Conservation (phyloP, 257 asterid genomes). For the Rubia yunnanensis region DNA sequence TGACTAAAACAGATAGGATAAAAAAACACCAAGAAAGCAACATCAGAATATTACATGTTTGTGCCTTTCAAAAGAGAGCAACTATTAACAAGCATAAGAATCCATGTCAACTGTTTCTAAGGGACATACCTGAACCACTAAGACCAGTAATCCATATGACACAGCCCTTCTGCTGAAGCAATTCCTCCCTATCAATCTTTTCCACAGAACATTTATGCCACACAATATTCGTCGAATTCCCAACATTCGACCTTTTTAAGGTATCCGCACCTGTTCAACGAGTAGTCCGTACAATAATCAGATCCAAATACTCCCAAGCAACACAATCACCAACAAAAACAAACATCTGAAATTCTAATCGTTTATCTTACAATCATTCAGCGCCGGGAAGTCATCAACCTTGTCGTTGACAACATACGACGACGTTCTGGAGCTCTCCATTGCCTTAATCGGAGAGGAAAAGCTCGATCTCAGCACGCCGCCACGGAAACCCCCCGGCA, state of each 20-base stretch:
- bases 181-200: constrained; percentile 60
- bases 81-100: neutral
- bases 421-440: constrained; percentile 48
- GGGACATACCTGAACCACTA: constrained; percentile 91
- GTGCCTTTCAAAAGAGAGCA: neutral
- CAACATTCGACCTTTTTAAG: constrained; percentile 37
- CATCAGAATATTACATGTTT: neutral
- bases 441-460: constrained; percentile 50
- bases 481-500: constrained; percentile 18
- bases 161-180: constrained; percentile 96
- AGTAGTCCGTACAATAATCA: constrained; percentile 1
- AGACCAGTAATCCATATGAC: constrained; percentile 97
- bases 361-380: constrained; percentile 18
- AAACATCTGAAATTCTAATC: neutral
- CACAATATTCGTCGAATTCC: constrained; percentile 66
- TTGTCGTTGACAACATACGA: constrained; percentile 19
- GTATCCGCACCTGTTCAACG: constrained; percentile 35
- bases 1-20: neutral
- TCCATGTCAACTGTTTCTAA: neutral
- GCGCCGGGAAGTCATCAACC: constrained; percentile 12
- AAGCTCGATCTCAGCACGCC: constrained; percentile 33
- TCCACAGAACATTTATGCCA: constrained; percentile 94
- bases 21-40: neutral
- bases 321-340: neutral
- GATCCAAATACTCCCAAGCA: neutral